Conservation (phyloP, 768 basidiomycete genomes). For the Phanerodontia chrysosporium region DNA sequence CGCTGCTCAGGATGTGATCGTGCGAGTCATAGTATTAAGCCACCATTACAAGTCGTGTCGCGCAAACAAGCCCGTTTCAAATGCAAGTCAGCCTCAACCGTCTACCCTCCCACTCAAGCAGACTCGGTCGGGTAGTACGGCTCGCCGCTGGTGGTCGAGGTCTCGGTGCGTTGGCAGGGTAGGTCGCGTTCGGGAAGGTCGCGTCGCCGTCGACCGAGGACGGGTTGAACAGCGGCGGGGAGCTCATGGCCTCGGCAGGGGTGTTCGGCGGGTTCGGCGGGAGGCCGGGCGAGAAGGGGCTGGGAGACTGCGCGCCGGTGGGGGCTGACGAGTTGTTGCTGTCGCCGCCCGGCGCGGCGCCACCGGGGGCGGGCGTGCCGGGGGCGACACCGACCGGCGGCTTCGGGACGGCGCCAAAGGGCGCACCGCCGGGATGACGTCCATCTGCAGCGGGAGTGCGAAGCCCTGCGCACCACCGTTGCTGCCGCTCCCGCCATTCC, state of each 20-base stretch:
- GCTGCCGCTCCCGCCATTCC: too few relatives aligned
- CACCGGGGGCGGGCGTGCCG: slow-evolving; percentile 1
- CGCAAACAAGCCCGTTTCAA: too few relatives aligned
- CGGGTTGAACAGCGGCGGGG: slow-evolving; percentile 1
- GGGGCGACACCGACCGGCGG: neutral
- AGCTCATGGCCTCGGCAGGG: slow-evolving; percentile 4
- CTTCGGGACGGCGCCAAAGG: neutral
- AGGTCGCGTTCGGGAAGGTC: neutral
- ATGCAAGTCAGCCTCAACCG: too few relatives aligned
- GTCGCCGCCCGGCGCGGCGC: neutral
- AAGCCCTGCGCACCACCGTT: slow-evolving; percentile 1
- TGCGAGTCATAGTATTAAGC: neutral
- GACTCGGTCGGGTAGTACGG: neutral
- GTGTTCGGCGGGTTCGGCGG: slow-evolving; percentile 20
- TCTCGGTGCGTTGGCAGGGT: neutral
- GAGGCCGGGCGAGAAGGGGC: slow-evolving; percentile 11
- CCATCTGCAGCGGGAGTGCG: neutral
- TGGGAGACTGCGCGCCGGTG: neutral
- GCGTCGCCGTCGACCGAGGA: neutral
- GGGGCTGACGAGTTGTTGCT: neutral
- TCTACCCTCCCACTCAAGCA: neutral
- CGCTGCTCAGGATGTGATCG: too few relatives aligned
- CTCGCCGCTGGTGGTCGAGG: neutral
- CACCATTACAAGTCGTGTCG: neutral
- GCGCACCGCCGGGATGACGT: neutral